Percentiles rank a stretch among this genome's conserved stretches.
phyloP scores from a whole-genome alignment of 2,329 filamentous ascomycete genomes.

The Fusarium sp. region DNA sequence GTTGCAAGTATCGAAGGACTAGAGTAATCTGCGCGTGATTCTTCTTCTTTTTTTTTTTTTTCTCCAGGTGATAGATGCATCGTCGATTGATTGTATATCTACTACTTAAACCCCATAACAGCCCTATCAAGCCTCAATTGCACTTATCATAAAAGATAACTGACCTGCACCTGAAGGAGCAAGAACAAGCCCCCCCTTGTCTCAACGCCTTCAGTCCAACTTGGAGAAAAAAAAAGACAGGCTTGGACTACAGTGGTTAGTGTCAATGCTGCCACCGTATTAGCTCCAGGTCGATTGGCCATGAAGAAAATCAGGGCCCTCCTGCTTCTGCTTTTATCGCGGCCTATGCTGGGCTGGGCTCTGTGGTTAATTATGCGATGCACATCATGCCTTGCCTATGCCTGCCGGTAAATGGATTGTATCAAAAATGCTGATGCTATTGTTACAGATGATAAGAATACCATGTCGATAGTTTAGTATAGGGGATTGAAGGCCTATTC shows the following conservation, averaged over 20 bases:
- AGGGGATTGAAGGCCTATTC: neutral
- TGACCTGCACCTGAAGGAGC: neutral
- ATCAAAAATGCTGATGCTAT: neutral
- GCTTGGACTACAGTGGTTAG: constrained; percentile 9
- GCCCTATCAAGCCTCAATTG: neutral
- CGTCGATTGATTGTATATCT: neutral
- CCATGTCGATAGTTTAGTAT: neutral
- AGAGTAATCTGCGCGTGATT: constrained; percentile 5
- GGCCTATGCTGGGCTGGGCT: neutral
- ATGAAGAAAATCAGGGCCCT: constrained; percentile 25
- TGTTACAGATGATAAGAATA: neutral
- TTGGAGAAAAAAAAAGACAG: neutral
- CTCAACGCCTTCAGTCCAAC: constrained; percentile 31
- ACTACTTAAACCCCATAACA: neutral
- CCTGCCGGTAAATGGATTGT: neutral
- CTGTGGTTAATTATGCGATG: neutral
- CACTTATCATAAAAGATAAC: neutral
- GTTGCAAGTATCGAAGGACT: neutral
- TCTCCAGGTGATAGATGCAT: neutral
- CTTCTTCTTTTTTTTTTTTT: neutral
- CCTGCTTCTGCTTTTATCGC: neutral
- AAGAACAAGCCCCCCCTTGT: constrained; percentile 5
- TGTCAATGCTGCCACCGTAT: constrained; percentile 32
- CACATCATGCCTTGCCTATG: neutral
- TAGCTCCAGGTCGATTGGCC: constrained; percentile 38